These are phyloP conservation scores for Saprolegnia diclina DNA, from an alignment of 352 stramenopile species.

Conservation along the genomic window DNA sequence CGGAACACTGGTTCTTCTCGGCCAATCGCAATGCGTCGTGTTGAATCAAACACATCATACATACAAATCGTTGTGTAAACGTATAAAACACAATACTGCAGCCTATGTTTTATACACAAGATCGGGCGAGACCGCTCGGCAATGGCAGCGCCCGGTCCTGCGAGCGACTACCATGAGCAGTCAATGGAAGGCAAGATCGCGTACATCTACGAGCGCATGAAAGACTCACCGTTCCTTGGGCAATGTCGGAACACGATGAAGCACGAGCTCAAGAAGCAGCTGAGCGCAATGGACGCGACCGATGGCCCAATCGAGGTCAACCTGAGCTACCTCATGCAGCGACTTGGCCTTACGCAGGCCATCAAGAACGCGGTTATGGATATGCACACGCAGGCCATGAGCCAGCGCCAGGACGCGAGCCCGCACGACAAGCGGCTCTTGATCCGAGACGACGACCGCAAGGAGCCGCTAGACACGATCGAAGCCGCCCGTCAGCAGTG, in stretches of 20 bases:
- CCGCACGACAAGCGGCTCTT: constrained; percentile 33
- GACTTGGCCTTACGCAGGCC: constrained; percentile 42
- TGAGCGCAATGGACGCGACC: constrained; percentile 42
- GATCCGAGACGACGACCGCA: constrained; percentile 26
- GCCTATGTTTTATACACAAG: too few species aligned
- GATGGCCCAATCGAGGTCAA: constrained; percentile 30
- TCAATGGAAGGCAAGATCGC: constrained; percentile 43
- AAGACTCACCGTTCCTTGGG: constrained; percentile 27
- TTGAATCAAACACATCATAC: too few species aligned
- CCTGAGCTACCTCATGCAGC: constrained; percentile 47
- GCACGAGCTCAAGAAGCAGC: constrained; percentile 40
- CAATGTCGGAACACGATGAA: constrained; percentile 56
- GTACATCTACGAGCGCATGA: constrained; percentile 46
- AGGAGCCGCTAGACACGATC: constrained; percentile 46
- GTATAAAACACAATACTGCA: too few species aligned
- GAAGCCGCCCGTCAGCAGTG: constrained; percentile 39
- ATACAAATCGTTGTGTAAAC: too few species aligned
- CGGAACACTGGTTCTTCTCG: background rate
- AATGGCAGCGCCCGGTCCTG: background rate
- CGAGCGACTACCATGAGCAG: background rate
- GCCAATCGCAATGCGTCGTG: too few species aligned
- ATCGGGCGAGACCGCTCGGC: too few species aligned
- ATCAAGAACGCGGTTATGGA: constrained; percentile 59
- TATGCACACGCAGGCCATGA: constrained; percentile 44
- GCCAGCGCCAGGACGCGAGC: constrained; percentile 27